Evolutionary conservation across 2,329 filamentous ascomycete genomes (phyloP), one percentile per base, ranked within the genome.

Genomic region (Colletotrichum sp.): DNA sequence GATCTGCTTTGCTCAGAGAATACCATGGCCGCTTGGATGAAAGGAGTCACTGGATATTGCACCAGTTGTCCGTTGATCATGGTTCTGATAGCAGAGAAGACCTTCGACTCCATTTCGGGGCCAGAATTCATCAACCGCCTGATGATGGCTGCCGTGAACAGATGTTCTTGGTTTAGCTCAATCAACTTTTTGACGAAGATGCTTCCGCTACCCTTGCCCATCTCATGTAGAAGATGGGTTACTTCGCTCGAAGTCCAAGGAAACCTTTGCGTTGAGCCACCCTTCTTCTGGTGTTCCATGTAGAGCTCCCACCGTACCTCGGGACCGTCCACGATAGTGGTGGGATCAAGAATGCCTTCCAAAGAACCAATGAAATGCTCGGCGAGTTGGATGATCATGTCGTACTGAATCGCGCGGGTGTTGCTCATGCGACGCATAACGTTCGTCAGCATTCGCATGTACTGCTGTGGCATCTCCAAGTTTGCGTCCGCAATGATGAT

Each of bases 171-270:
- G 77, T 93, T 89, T 65, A 94, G 87, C 24, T 87, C 86, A 32
- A 96, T 86, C 30, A 96, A 86, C 81, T 94, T 95, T 80, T 92
- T 91, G 28, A 94, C 82, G 69, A 94, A 91, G n/a, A 92, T 85
- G 77, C 90, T 91, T 75, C 44, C 76, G n/a, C 59, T 82, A 82
- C 79, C 77, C 81, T 75, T 69, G 28, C 39, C 80, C 85, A 87
- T 89, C 44, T 88, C 85, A 44, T 82, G 82, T 72, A 88, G 84
- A 3, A 92, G 78, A 3, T 88, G 78, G 32, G 86, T 83, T 15
- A 89, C 84, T 80, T 93, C 91, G 0, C 80, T 77, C 1, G 81
- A 79, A 4, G 87, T 88, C 81, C 90, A 88, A 2, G 85, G 86
- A 60, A 90, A 86, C 5, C 26, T 59, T 8, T 83, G 78, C 8